These are phyloP conservation scores for Tuber microsphaerosporum DNA, from an alignment of 495 filamentous ascomycete species.

Conservation along the genomic window DNA sequence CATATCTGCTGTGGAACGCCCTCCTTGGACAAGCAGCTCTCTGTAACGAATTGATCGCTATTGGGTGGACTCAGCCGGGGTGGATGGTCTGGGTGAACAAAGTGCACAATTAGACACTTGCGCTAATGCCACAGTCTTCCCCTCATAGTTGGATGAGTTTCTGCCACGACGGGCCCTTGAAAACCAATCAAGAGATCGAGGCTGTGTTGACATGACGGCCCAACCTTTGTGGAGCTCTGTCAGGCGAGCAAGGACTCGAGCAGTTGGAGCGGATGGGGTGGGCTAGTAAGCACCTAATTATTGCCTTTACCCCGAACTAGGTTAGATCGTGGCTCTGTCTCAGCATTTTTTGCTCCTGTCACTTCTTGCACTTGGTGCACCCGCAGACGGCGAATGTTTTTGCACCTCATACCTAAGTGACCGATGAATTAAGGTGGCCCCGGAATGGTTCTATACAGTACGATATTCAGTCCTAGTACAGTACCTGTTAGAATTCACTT, in stretches of 20 bases:
- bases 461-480: background rate
- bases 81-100: background rate
- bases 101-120: background rate
- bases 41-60: background rate
- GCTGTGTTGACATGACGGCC: background rate
- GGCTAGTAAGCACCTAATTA: background rate
- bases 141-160: background rate
- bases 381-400: background rate
- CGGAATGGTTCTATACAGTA: background rate
- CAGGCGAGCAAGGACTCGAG: background rate
- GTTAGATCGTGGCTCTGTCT: background rate
- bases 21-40: background rate
- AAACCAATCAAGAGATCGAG: background rate
- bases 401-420: background rate
- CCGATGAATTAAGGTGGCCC: background rate
- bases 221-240: background rate
- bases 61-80: background rate
- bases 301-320: background rate
- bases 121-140: background rate
- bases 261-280: background rate
- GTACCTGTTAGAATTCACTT: background rate
- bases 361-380: background rate
- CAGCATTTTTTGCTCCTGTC: background rate
- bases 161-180: background rate
- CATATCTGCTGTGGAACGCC: background rate